Conservation (phyloP, 2,329 filamentous ascomycete genomes). For the Cladosporium phlei region DNA sequence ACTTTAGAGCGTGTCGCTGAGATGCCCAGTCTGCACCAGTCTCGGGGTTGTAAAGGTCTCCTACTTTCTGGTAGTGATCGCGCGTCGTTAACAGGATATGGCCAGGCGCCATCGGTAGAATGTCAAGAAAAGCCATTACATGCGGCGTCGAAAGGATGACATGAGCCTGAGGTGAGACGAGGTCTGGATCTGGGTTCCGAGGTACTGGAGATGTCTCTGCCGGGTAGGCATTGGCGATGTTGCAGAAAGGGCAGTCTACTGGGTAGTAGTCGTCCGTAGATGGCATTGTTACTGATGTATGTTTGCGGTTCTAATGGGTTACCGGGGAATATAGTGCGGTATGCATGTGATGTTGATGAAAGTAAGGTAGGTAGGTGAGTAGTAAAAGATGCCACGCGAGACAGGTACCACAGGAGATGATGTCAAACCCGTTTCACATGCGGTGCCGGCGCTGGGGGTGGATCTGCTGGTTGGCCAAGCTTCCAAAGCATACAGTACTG, state of each 20-base stretch:
- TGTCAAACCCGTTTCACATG: conserved; percentile 4
- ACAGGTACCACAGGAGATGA: neutral
- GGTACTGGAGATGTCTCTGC: conserved; percentile 23
- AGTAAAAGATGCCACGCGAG: neutral
- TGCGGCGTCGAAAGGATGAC: conserved; percentile 72
- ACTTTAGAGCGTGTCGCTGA: conserved; percentile 16
- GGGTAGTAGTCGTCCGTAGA: conserved; percentile 36
- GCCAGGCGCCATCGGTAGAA: conserved; percentile 77
- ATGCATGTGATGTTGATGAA: neutral
- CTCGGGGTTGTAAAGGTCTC: conserved; percentile 50
- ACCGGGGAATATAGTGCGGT: neutral
- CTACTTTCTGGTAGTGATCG: conserved; percentile 70
- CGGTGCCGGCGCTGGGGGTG: neutral
- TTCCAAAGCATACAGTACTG: too few species aligned
- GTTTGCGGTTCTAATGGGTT: neutral
- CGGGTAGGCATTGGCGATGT: conserved; percentile 50
- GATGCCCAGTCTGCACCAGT: conserved; percentile 17
- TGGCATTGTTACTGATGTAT: conserved; percentile 4
- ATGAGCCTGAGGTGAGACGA: conserved; percentile 37
- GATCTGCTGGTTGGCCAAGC: neutral
- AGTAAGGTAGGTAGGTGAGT: neutral
- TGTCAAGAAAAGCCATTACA: conserved; percentile 86
- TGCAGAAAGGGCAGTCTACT: conserved; percentile 54
- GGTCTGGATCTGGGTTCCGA: conserved; percentile 31
- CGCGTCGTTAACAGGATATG: conserved; percentile 81